Evolutionary conservation across 1,284 basidiomycete genomes (phyloP).

Genomic region (Rhodotorula sp.): DNA sequence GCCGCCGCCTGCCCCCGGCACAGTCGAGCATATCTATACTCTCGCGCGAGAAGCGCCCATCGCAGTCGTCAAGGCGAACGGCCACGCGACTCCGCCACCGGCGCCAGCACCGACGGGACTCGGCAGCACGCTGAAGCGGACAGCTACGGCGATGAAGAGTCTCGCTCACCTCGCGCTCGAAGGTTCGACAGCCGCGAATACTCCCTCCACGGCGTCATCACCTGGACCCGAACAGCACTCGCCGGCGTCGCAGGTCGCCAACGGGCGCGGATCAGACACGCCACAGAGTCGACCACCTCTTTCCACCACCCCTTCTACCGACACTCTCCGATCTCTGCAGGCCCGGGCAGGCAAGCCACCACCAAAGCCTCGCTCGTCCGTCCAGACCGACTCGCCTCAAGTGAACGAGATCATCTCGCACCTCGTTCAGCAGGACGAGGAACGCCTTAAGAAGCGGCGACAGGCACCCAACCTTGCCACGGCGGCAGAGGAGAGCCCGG

Average conservation of each 20-base stretch:
- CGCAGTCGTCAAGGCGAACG: conserved; percentile 6
- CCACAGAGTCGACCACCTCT: conserved; percentile 21
- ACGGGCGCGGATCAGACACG: conserved; percentile 10
- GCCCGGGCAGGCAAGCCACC: conserved; percentile 24
- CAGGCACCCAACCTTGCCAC: conserved; percentile 18
- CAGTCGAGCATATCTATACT: conserved; percentile 15
- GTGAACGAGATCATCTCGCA: conserved; percentile 24
- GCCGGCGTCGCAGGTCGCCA: conserved; percentile 8
- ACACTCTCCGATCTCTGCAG: conserved; percentile 37
- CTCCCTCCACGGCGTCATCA: conserved; percentile 17
- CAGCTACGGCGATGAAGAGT: conserved; percentile 33
- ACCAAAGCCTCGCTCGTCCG: not conserved
- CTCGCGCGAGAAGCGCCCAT: not conserved
- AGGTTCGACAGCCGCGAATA: not conserved
- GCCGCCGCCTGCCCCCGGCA: conserved; percentile 53
- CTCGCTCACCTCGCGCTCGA: conserved; percentile 36
- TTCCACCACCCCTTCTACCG: conserved; percentile 31
- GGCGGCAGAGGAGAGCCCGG: conserved; percentile 32
- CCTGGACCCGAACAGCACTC: conserved; percentile 54
- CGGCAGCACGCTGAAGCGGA: conserved; percentile 29
- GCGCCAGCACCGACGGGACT: conserved; percentile 4
- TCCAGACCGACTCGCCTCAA: conserved; percentile 15
- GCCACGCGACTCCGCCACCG: conserved; percentile 2
- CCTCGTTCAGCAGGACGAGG: conserved; percentile 36
- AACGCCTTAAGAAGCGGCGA: conserved; percentile 34